Evolutionary conservation across 2,329 filamentous ascomycete species (phyloP).

Genomic region (Fusarium decemcellulare): DNA sequence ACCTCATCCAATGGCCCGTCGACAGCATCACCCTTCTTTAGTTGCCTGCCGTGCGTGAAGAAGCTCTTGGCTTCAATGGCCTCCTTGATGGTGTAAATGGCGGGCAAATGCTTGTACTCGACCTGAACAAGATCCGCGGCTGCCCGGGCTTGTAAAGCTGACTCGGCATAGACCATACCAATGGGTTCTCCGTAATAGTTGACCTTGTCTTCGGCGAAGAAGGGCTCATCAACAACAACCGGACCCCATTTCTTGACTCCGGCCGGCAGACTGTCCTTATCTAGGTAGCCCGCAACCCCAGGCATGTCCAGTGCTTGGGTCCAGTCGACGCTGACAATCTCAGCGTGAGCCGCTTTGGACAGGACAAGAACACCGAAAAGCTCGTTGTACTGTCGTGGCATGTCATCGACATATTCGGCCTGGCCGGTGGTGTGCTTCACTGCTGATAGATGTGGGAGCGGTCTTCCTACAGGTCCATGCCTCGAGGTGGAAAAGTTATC

Average conservation of each 20-base stretch:
- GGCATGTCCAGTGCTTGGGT: slow-evolving; percentile 81
- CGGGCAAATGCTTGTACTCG: slow-evolving; percentile 59
- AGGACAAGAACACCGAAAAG: slow-evolving; percentile 86
- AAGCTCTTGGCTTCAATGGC: slow-evolving; percentile 88
- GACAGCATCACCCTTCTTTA: slow-evolving; percentile 79
- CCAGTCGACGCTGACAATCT: slow-evolving; percentile 79
- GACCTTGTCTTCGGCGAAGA: slow-evolving; percentile 16
- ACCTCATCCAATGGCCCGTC: slow-evolving; percentile 66
- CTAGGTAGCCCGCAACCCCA: slow-evolving; percentile 83
- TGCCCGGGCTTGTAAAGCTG: slow-evolving; percentile 17
- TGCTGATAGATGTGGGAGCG: slow-evolving; percentile 83
- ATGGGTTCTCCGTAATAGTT: slow-evolving; percentile 14
- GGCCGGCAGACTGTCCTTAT: slow-evolving; percentile 81
- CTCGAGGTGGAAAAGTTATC: slow-evolving; percentile 7
- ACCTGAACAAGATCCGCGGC: slow-evolving; percentile 15
- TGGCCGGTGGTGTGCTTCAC: slow-evolving; percentile 90
- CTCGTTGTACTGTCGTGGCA: slow-evolving; percentile 84
- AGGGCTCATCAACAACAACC: slow-evolving; percentile 10
- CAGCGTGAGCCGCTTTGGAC: slow-evolving; percentile 87
- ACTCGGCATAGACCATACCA: slow-evolving; percentile 13
- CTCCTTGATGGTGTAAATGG: slow-evolving; percentile 90
- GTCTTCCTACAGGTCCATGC: slow-evolving; percentile 1
- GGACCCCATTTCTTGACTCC: slow-evolving; percentile 51
- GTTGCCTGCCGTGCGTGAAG: slow-evolving; percentile 83
- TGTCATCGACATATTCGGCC: slow-evolving; percentile 93